Evolutionary conservation across 805 yeast genomes (phyloP), one percentile per base, ranked within the genome.

Genomic region (Yarrowia porcina): DNA sequence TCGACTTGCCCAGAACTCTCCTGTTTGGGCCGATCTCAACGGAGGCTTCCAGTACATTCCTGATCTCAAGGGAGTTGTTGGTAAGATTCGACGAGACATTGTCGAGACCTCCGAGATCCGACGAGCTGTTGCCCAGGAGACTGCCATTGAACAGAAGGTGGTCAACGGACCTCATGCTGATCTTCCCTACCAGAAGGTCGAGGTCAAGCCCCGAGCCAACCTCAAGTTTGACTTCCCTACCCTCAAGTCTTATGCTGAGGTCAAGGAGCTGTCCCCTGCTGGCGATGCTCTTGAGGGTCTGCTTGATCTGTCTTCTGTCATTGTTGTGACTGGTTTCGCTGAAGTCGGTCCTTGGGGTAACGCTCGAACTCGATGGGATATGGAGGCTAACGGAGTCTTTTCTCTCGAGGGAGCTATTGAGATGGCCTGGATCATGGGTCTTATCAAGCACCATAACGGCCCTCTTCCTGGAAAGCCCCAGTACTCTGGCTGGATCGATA

Each of bases 341-440:
- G 99, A 94, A 79, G 98, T 94, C 69, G 96, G 97, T 74, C 99
- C 99, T 72, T 96, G 97, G 97, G 99, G 99, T 84, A 91, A 92
- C 75, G 79, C 99, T 38, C 89, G 98, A 83, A 94, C 99, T 64
- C 86, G 99, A 82, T 94, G 99, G 99, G 98, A 94, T 78, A 94
- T 94, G 96, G 99, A 94, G 80, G 90, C 97, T 49, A 69, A 76
- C 65, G 99, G 99, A 72, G 90, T 89, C 73, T 94, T 94, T 78
- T 92, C 97, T 10, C 80, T 94, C 70, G 99, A 94, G 79, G 99
- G 99, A 73, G 88, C 97, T 73, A 88, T 94, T 73, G 99, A 94
- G 80, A 92, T 94, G 96, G 98, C 99, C 56, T 94, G 98, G 97
- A 92, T 94, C 70, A 94, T 94, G 98, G 97, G 97, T 69, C 83